Evolutionary conservation across 805 yeast species (phyloP).

Genomic region (Schizosaccharomyces japonicus): DNA sequence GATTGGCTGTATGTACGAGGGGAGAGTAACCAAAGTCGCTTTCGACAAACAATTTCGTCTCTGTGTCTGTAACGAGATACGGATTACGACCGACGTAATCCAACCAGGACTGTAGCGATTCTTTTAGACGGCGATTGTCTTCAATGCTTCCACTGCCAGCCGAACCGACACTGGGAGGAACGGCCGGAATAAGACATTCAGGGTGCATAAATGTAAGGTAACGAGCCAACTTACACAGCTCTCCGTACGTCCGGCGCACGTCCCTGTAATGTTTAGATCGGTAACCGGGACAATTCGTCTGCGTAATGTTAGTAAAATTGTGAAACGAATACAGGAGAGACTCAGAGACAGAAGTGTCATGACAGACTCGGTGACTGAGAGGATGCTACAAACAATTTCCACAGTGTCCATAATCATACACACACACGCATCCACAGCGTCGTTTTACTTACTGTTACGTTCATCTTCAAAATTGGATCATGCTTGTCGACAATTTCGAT

Average conservation of each 20-base stretch:
- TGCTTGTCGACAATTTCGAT: neutral
- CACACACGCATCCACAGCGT: too few species aligned
- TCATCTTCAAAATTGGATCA: neutral
- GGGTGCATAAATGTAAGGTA: slow-evolving; percentile 61
- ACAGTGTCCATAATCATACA: too few species aligned
- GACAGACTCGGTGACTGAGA: neutral
- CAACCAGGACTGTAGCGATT: slow-evolving; percentile 66
- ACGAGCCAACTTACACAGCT: slow-evolving; percentile 49
- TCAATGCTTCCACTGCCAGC: slow-evolving; percentile 73
- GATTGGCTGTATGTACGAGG: slow-evolving; percentile 32
- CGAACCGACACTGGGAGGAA: slow-evolving; percentile 52
- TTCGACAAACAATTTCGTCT: slow-evolving; percentile 61
- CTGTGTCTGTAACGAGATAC: slow-evolving; percentile 65
- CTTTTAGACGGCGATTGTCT: slow-evolving; percentile 33
- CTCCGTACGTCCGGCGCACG: slow-evolving; percentile 58
- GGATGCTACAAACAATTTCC: neutral
- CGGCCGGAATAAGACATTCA: slow-evolving; percentile 78
- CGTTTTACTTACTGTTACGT: neutral
- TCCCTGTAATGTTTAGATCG: slow-evolving; percentile 47
- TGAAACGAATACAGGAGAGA: too few species aligned
- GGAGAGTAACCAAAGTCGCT: slow-evolving; percentile 48
- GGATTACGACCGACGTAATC: slow-evolving; percentile 50
- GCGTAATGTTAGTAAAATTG: slow-evolving; percentile 5
- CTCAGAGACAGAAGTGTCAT: neutral
- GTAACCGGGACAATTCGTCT: slow-evolving; percentile 49